Evolutionary conservation across 2,329 filamentous ascomycete genomes (phyloP), one percentile per base, ranked within the genome.

Genomic region (Mariannaea sp.): DNA sequence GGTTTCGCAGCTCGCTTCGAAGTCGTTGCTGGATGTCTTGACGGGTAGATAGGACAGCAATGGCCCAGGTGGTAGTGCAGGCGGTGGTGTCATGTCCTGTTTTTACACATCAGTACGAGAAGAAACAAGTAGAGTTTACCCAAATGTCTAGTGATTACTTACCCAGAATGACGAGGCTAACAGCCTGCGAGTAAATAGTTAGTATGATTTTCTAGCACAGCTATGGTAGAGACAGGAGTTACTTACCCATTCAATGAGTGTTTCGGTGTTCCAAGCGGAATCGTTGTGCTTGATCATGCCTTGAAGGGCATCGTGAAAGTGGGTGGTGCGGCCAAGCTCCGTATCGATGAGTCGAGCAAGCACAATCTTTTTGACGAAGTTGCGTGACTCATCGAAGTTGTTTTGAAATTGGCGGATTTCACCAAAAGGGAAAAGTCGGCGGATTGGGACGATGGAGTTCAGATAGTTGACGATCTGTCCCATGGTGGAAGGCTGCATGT

Each of bases 81-180:
- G 75, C 75, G 0, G 75, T 78, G 0, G 76, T 78, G 49, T 79
- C 76, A 50, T 78, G 74, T 36, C 65, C 62, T 60, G 5, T 9
- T n/a, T n/a, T 2, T 32, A 27, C 26, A 3, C 13, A 19, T 50
- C 22, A 43, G 47, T 12, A 38, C 13, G 22, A 14, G 13, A 26
- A 4, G n/a, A 32, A n/a, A 32, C 7, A 9, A 44, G 6, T 3
- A 20, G 17, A 3, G 26, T 26, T 3, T 27, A n/a, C n/a, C 44
- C 27, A 41, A 13, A 4, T 6, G 48, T 32, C 17, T 4, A 5
- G 3, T 4, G 9, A 10, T n/a, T 29, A n/a, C 56, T 47, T 49
- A 30, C 75, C 76, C 12, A 76, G 72, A 1, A 74, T 69, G 27
- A 77, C 62, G 56, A 77, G 73, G 7, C 76, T 78, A 62, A 78